These are phyloP conservation scores for Saksenaea oblongispora DNA, from an alignment of 371 early-diverging fungal species.

Conservation along the genomic window DNA sequence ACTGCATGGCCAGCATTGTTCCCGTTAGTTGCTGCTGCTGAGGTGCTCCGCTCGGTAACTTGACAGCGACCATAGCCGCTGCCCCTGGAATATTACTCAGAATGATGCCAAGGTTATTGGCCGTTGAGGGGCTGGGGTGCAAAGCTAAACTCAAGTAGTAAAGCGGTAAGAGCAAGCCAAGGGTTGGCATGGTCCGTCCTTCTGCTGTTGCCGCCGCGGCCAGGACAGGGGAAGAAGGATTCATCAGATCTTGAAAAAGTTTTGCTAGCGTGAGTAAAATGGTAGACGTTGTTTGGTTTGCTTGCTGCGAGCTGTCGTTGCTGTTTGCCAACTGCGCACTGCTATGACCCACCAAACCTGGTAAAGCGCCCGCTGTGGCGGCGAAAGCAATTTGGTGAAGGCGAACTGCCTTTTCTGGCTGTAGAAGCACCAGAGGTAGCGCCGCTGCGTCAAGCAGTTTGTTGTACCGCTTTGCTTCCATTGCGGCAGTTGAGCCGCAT, in stretches of 20 bases:
- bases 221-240: constrained; percentile 44
- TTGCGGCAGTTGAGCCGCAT: constrained; percentile 32
- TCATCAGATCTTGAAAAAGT: constrained; percentile 79
- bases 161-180: constrained; percentile 71
- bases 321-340: neutral
- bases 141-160: constrained; percentile 84
- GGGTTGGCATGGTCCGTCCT: constrained; percentile 49
- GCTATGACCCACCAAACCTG: constrained; percentile 46
- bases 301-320: constrained; percentile 49
- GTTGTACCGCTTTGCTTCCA: constrained; percentile 21
- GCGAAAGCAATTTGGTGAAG: constrained; percentile 62
- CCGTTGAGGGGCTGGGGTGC: constrained; percentile 84
- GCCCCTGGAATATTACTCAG: constrained; percentile 71
- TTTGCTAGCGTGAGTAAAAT: constrained; percentile 85
- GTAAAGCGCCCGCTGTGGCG: constrained; percentile 63
- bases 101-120: constrained; percentile 88
- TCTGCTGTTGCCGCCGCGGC: constrained; percentile 45
- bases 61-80: constrained; percentile 52
- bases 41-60: constrained; percentile 22
- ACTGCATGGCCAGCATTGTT: constrained; percentile 74
- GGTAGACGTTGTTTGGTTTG: constrained; percentile 77
- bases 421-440: constrained; percentile 60
- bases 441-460: constrained; percentile 21
- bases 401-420: constrained; percentile 69
- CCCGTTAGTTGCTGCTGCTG: constrained; percentile 54